Evolutionary conservation across 441 rosid species (phyloP), one percentile per base, ranked within the genome.

Genomic region (Brassica balearica): DNA sequence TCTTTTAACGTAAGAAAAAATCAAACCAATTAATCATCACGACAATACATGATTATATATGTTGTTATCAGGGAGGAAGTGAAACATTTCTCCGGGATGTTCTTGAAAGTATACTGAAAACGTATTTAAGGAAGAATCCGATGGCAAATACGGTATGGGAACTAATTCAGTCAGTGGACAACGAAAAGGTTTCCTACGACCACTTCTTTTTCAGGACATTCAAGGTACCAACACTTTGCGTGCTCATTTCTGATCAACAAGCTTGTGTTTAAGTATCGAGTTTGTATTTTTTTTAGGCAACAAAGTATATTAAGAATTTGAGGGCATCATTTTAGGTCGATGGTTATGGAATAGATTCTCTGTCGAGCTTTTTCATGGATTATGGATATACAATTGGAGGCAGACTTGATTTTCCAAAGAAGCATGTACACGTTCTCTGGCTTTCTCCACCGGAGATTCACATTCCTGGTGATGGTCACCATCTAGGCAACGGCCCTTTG

Each of bases 131-230:
- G 65, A 84, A 96, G 81, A 94, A 92, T 55, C 94, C 90, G 2
- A 89, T 92, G 12, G 97, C 95, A 3, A 88, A 89, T 51, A 84
- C 93, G 6, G 78, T 89, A 14, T 75, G 92, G 81, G 90, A 90
- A 67, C 87, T 90, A 14, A 92, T 91, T 27, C 82, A 70, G 25
- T 84, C 93, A 1, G 78, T 82, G 43, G 91, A 85, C 22, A 86
- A 81, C 9, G 87, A 84, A 36, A 84, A 62, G 22, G 82, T 90
- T 69, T 88, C 88, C 77, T 89, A 94, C 71, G 98, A 94, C 82
- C 97, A 92, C 84, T 63, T 94, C 34, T 93, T 95, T n/a, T 93
- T 90, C 85, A 83, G 97, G 78, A 90, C 97, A 5, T 87, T 93
- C 20, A 94, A 96, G 92, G 97, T 93, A 82, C 9, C 11, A 46